Conservation (phyloP, 805 yeast genomes). For the Wickerhamomyces pijperi region DNA sequence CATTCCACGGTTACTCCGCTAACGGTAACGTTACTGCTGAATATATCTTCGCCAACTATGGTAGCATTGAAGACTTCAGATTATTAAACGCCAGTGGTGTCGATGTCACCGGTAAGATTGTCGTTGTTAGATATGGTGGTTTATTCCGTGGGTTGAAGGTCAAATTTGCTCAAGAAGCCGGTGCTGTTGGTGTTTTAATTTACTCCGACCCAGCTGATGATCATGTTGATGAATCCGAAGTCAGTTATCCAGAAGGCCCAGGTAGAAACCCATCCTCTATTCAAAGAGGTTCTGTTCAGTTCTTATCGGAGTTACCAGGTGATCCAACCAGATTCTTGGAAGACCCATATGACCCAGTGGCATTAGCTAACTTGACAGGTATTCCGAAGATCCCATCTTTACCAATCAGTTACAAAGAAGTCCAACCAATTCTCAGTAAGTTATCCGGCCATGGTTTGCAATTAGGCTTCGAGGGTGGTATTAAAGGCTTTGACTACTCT, state of each 20-base stretch:
- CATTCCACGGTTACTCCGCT: constrained; percentile 70
- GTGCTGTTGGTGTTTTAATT: constrained; percentile 55
- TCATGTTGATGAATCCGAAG: constrained; percentile 42
- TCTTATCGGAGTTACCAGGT: constrained; percentile 51
- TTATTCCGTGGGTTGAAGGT: constrained; percentile 68
- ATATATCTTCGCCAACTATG: constrained; percentile 60
- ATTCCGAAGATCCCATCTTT: constrained; percentile 62
- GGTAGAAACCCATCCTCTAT: constrained; percentile 69
- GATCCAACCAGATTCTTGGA: constrained; percentile 64
- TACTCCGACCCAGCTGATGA: constrained; percentile 67
- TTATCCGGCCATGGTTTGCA: constrained; percentile 49
- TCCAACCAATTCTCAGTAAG: constrained; percentile 46
- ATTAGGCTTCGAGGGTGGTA: constrained; percentile 36
- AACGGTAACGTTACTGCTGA: constrained; percentile 63
- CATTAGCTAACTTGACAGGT: constrained; percentile 31
- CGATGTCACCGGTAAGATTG: constrained; percentile 45
- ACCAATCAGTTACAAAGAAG: constrained; percentile 57
- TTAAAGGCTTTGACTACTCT: constrained; percentile 33
- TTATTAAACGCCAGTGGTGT: constrained; percentile 34
- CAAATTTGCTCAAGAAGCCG: constrained; percentile 62
- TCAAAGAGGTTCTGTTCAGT: constrained; percentile 68
- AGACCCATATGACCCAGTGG: constrained; percentile 38
- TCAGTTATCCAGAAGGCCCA: constrained; percentile 64
- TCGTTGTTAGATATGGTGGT: constrained; percentile 54
- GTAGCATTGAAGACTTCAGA: constrained; percentile 49